Conservation (phyloP, 345 rosid species). For the Populus pruinosa region DNA sequence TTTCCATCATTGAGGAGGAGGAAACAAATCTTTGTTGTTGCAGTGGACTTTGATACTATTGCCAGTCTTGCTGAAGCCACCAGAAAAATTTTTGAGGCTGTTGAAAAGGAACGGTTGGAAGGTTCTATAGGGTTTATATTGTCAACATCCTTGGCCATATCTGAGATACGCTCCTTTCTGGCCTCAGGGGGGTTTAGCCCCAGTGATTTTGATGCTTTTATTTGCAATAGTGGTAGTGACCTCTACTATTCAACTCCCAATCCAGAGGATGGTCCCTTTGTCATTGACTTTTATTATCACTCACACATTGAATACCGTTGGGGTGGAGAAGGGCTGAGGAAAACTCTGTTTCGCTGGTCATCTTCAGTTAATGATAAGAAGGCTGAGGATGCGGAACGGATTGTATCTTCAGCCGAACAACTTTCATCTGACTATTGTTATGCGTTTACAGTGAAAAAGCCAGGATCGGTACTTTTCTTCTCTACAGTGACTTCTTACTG, state of each 20-base stretch:
- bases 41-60: constrained; percentile 65
- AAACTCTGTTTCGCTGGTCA: constrained; percentile 91
- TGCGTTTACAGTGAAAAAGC: constrained; percentile 61
- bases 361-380: constrained; percentile 52
- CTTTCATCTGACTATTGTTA: constrained; percentile 88
- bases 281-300: constrained; percentile 86
- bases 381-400: constrained; percentile 45
- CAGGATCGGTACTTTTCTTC: constrained; percentile 46
- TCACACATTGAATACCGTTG: constrained; percentile 96
- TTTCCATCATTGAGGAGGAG: constrained; percentile 86
- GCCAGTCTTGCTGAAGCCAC: constrained; percentile 50
- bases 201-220: constrained; percentile 86
- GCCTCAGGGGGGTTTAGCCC: constrained; percentile 63
- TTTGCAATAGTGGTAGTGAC: constrained; percentile 95
- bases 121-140: constrained; percentile 83
- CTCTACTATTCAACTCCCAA: constrained; percentile 74
- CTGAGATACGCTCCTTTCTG: constrained; percentile 76
- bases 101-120: constrained; percentile 73
- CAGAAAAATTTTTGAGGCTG: constrained; percentile 62
- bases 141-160: constrained; percentile 78
- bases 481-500: not conserved
- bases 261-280: constrained; percentile 66
- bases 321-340: constrained; percentile 99
- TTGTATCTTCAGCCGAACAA: constrained; percentile 69
- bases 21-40: constrained; percentile 69